Evolutionary conservation across 2,329 filamentous ascomycete genomes (phyloP).

Genomic region (Trichophyton verrucosum): DNA sequence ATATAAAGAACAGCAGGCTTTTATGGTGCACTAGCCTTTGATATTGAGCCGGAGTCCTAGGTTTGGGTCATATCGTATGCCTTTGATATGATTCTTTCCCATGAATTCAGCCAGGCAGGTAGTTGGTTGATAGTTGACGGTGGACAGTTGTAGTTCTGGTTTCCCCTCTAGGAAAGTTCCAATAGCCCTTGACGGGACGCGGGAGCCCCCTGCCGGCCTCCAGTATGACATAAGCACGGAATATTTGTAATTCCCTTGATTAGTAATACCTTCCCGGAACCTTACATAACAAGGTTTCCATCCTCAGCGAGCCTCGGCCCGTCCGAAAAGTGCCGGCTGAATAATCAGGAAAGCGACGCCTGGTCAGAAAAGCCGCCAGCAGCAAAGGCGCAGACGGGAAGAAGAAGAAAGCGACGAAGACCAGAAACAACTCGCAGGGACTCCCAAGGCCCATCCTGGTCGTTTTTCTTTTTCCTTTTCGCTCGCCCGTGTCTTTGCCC

Average conservation of each 20-base stretch:
- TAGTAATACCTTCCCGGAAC: background rate
- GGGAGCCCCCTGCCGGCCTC: too few species aligned
- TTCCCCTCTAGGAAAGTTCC: too few species aligned
- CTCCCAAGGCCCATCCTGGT: background rate
- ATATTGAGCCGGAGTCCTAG: too few species aligned
- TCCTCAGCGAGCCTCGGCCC: background rate
- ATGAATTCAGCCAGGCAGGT: too few species aligned
- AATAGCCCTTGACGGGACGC: too few species aligned
- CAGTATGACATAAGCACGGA: too few species aligned
- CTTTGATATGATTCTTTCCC: too few species aligned
- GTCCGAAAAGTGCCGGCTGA: background rate
- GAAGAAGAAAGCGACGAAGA: background rate
- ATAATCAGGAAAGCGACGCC: background rate
- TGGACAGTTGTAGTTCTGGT: too few species aligned
- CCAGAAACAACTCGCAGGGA: background rate
- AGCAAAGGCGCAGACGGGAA: background rate
- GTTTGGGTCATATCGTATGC: too few species aligned
- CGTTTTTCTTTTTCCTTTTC: background rate
- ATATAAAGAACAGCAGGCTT: background rate
- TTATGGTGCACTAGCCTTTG: too few species aligned
- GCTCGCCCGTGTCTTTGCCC: background rate
- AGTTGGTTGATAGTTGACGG: too few species aligned
- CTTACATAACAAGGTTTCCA: too few species aligned
- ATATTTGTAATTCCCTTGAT: background rate
- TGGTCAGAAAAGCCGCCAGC: background rate